Base-by-base conservation (phyloP, 495 filamentous ascomycete genomes). In the Podospora comata region DNA sequence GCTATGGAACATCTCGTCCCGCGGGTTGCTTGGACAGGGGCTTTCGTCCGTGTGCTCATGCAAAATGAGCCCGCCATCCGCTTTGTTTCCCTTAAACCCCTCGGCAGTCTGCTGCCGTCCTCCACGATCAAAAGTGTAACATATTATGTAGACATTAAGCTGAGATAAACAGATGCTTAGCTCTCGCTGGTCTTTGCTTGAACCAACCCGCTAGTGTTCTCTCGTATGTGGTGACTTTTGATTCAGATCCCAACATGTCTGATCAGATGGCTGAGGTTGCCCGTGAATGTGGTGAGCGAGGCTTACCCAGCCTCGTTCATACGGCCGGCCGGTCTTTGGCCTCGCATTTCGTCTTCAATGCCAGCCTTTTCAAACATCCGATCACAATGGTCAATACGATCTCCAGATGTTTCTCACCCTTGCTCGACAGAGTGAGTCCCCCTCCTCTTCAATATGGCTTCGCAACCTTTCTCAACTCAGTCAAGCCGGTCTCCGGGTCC, bases 391-490 rank as follows among this genome's bases (percentile, higher is more conserved):
- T 11, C 26, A 6, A 32, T 61, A 26, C 5, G 27, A 61, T 4
- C 5, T 9, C 2, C 26, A 15, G 23, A 34, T 61, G 23, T 61
- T 11, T 28, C 16, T 39, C 34, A 39, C 4, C 34, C 11, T 58
- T 58, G 23, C 23, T 58, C 55, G 15, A 9, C 55, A 58, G 18
- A 16, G 15, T 26, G n/a, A 5, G 15, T 18, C 5, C 18, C 23
- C 0, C 7, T 11, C 1, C 19, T 6, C 57, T 56, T 92, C 85
- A 97, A 70, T 93, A 91, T 2, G 94, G 95, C 77, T 95, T 91
- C 27, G 94, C 95, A 68, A 97, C 94, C 82, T 99, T 99, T 78
- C 95, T 89, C 70, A 77, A 79, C 84, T 99, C 95, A 67, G 82
- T 86, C 62, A 79, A 64, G 11, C 93, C 94, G n/a, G 91, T 96